Base-by-base conservation (phyloP, 2,329 filamentous ascomycete genomes). In the Cryphonectria carpinicola region DNA sequence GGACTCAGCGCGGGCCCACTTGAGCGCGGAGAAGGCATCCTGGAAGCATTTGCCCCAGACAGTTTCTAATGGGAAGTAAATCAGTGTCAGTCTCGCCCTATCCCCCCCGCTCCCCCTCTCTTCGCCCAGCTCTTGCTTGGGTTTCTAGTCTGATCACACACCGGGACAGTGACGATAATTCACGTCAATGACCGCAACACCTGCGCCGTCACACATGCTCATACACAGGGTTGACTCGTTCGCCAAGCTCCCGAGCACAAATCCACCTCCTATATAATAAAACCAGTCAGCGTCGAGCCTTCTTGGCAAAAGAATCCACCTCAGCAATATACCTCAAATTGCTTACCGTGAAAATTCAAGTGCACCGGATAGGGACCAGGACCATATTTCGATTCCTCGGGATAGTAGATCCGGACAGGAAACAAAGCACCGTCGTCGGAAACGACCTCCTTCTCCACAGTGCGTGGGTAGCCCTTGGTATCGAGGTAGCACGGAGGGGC, bases 131-230 rank as follows among this genome's bases (percentile, higher is more conserved):
- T 11, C 22, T 49, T 4, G 19, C 8, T n/a, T 4, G 46, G 22
- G 22, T 19, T 7, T 49, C 46, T 49, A 22, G 46, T 1, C 46
- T 19, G 25, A 7, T 19, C 19, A 63, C 58, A 4, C 22, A 68
- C 66, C 66, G 19, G 66, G 66, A 62, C 80, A 82, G 54, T 79
- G 80, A 1, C 81, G 79, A 71, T 83, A 83, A 66, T 81, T 78
- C 37, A 82, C 80, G 62, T 82, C 81, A 5, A 82, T 74, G 1
- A 83, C 79, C 0, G 77, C 79, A 1, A 83, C 74, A 0, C 80
- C 80, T 1, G 79, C 80, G 17, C 75, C 76, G 61, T 81, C 78
- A 0, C 79, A 76, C 79, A 82, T 80, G 66, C 74, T 79, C 60
- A 80, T 71, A 66, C 81, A 82, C 3, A 82, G 67, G 19, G 76